Conservation (phyloP, 2,329 filamentous ascomycete genomes). For the Pestalotiopsis fici region DNA sequence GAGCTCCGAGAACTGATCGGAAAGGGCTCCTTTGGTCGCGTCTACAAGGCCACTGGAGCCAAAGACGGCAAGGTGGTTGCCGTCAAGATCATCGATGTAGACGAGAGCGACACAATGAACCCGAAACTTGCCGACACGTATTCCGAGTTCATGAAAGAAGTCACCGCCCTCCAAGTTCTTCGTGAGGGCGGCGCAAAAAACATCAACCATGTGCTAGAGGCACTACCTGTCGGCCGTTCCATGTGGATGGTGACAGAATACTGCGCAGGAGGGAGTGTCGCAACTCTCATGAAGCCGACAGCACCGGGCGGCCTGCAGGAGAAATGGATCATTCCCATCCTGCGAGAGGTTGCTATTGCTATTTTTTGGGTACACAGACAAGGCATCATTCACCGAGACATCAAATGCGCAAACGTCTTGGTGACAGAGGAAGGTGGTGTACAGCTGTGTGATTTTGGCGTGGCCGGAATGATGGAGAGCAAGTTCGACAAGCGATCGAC, state of each 20-base stretch:
- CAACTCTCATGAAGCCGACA: slow-evolving; percentile 70
- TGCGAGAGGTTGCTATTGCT: slow-evolving; percentile 67
- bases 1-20: slow-evolving; percentile 73
- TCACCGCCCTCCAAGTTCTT: slow-evolving; percentile 70
- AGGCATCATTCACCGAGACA: slow-evolving; percentile 71
- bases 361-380: slow-evolving; percentile 68
- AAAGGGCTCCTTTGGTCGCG: slow-evolving; percentile 73
- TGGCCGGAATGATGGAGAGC: slow-evolving; percentile 75
- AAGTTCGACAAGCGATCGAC: slow-evolving; percentile 78
- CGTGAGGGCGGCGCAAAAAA: slow-evolving; percentile 75
- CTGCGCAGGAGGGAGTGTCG: slow-evolving; percentile 81
- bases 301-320: slow-evolving; percentile 66
- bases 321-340: slow-evolving; percentile 69
- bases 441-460: slow-evolving; percentile 83
- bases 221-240: slow-evolving; percentile 73
- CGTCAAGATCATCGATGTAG: slow-evolving; percentile 83
- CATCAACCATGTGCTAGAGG: slow-evolving; percentile 80
- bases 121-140: slow-evolving; percentile 67
- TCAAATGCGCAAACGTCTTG: slow-evolving; percentile 79
- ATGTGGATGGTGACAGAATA: slow-evolving; percentile 91
- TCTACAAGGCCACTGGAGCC: slow-evolving; percentile 63
- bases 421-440: slow-evolving; percentile 76
- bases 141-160: slow-evolving; percentile 69
- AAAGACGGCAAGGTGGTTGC: slow-evolving; percentile 61
- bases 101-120: slow-evolving; percentile 70